phyloP scores from a whole-genome alignment of 495 filamentous ascomycete genomes.

The Aspergillus nanangensis region DNA sequence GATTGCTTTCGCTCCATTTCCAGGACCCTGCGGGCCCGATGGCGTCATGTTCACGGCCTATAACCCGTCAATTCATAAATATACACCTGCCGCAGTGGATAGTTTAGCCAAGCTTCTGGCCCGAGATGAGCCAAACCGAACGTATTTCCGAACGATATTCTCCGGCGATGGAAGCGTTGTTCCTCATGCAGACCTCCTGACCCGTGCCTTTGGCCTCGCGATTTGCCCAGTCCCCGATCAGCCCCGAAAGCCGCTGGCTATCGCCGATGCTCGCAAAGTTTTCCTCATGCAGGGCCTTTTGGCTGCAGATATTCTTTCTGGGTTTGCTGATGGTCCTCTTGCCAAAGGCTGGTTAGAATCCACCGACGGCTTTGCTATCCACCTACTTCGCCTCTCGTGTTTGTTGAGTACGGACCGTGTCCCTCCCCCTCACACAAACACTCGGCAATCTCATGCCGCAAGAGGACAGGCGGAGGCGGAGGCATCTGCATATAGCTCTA shows the following conservation, averaged over 20 bases:
- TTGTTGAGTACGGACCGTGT: conserved; percentile 59
- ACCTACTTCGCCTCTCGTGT: conserved; percentile 67
- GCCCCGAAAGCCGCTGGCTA: conserved; percentile 45
- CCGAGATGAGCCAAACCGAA: conserved; percentile 87
- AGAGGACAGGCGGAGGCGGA: conserved; percentile 39
- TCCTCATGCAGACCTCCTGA: conserved; percentile 74
- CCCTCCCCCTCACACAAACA: conserved; percentile 25
- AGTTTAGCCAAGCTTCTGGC: conserved; percentile 88
- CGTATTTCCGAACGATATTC: conserved; percentile 76
- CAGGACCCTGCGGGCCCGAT: conserved; percentile 52
- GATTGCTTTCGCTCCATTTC: conserved; percentile 78
- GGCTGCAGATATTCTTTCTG: conserved; percentile 82
- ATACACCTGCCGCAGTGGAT: conserved; percentile 85
- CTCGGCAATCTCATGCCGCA: conserved; percentile 26
- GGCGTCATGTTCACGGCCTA: conserved; percentile 73
- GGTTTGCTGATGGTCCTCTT: conserved; percentile 64
- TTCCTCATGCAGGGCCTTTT: conserved; percentile 87
- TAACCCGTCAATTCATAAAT: conserved; percentile 75
- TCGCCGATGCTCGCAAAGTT: conserved; percentile 78
- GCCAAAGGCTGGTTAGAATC: conserved; percentile 82
- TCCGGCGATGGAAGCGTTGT: conserved; percentile 58
- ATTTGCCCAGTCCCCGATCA: conserved; percentile 78
- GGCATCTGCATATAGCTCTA: conserved; percentile 44
- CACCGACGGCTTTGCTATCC: conserved; percentile 78
- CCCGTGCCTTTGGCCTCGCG: conserved; percentile 81